phyloP scores from a whole-genome alignment of 208 protist genomes.

The Leishmania braziliensis region DNA sequence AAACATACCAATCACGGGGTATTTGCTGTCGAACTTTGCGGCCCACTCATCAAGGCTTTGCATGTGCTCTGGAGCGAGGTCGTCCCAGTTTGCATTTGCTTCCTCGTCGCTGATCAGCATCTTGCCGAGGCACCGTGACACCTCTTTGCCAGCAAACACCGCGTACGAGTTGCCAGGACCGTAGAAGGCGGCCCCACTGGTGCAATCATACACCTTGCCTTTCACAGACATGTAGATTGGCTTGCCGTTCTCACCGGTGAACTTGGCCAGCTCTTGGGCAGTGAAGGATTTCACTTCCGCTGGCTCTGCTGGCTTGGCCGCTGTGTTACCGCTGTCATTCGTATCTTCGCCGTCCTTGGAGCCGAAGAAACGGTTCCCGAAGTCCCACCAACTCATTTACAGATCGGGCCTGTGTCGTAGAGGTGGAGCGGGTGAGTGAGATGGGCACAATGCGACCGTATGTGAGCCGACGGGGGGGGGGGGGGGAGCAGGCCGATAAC shows the following conservation, averaged over 20 bases:
- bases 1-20: conserved; percentile 69
- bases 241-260: conserved; percentile 40
- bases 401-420: neutral
- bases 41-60: conserved; percentile 77
- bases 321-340: neutral
- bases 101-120: conserved; percentile 81
- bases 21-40: conserved; percentile 74
- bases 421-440: neutral
- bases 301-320: neutral
- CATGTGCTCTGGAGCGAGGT: conserved; percentile 63
- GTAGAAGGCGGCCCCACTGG: conserved; percentile 67
- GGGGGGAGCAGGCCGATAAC: neutral
- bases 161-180: conserved; percentile 71
- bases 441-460: neutral
- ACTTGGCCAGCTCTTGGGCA: conserved; percentile 45
- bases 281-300: conserved; percentile 42
- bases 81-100: conserved; percentile 76
- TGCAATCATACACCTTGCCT: conserved; percentile 83
- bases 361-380: neutral
- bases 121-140: conserved; percentile 80
- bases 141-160: conserved; percentile 83
- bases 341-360: neutral
- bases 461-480: neutral
- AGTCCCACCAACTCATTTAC: conserved; percentile 26
- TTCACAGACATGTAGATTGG: conserved; percentile 83